Evolutionary conservation across 306 rosid genomes (phyloP).

Genomic region (Cucumis hystrix): DNA sequence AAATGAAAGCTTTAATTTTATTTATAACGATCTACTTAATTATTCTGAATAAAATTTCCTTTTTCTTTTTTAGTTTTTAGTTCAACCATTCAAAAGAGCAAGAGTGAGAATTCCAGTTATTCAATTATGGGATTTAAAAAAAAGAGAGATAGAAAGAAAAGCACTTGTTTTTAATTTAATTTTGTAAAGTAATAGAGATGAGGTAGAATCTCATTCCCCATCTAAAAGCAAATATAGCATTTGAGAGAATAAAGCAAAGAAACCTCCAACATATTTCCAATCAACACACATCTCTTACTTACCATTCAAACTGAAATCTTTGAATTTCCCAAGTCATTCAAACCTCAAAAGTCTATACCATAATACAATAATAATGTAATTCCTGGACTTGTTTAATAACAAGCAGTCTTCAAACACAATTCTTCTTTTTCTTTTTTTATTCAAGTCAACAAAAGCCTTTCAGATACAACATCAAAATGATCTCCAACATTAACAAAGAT

Average conservation of each 20-base stretch:
- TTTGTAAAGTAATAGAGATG: not conserved
- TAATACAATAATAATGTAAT: not conserved
- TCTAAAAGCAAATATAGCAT: not conserved
- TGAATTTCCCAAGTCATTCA: not conserved
- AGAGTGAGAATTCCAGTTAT: too few species aligned
- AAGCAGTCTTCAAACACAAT: not conserved
- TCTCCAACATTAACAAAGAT: not conserved
- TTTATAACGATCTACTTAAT: too few species aligned
- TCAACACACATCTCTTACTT: not conserved
- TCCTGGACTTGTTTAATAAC: not conserved
- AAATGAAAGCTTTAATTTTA: too few species aligned
- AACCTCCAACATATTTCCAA: not conserved
- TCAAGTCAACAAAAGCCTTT: not conserved
- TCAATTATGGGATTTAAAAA: not conserved
- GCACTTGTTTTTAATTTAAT: not conserved
- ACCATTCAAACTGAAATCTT: not conserved
- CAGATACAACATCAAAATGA: conserved; percentile 5
- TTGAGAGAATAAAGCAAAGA: not conserved
- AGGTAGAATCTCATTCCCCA: not conserved
- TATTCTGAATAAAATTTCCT: too few species aligned
- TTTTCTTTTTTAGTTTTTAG: too few species aligned
- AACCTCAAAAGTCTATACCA: not conserved
- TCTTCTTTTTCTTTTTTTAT: not conserved
- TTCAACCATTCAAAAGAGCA: too few species aligned
- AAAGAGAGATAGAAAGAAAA: not conserved